phyloP scores from a whole-genome alignment of 345 rosid species.

The Reutealis trisperma region DNA sequence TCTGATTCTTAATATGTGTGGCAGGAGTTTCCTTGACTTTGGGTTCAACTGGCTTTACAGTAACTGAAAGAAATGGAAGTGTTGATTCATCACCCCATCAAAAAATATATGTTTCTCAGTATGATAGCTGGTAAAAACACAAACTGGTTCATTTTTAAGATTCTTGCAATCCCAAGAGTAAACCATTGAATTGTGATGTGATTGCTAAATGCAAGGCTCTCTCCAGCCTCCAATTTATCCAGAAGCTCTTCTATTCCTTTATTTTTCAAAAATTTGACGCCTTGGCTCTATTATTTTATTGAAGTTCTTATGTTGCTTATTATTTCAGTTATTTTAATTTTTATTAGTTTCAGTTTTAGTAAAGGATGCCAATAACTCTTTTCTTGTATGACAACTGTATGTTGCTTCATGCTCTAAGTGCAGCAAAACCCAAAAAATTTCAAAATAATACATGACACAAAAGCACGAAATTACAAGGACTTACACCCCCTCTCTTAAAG shows the following conservation, averaged over 20 bases:
- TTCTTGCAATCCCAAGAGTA: not conserved
- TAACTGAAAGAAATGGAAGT: conserved; percentile 7
- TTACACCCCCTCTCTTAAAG: not conserved
- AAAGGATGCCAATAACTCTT: no score
- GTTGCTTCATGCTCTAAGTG: not conserved
- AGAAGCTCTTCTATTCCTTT: no score
- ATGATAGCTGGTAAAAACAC: not conserved
- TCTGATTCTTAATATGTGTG: not conserved
- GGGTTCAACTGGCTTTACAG: conserved; percentile 7
- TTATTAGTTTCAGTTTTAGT: no score
- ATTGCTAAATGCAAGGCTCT: not conserved
- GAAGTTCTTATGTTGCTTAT: no score
- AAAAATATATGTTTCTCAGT: not conserved
- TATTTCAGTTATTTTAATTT: no score
- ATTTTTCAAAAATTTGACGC: no score
- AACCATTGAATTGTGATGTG: not conserved
- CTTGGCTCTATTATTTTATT: no score
- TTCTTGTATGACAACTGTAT: no score
- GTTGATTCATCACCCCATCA: not conserved
- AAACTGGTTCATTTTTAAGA: not conserved
- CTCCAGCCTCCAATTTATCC: not conserved
- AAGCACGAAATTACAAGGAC: not conserved
- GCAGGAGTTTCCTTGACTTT: conserved; percentile 14
- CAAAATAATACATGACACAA: not conserved
- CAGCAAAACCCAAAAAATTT: not conserved